Conservation (phyloP, 2,329 filamentous ascomycete genomes). For the Rachicladosporium sp. region DNA sequence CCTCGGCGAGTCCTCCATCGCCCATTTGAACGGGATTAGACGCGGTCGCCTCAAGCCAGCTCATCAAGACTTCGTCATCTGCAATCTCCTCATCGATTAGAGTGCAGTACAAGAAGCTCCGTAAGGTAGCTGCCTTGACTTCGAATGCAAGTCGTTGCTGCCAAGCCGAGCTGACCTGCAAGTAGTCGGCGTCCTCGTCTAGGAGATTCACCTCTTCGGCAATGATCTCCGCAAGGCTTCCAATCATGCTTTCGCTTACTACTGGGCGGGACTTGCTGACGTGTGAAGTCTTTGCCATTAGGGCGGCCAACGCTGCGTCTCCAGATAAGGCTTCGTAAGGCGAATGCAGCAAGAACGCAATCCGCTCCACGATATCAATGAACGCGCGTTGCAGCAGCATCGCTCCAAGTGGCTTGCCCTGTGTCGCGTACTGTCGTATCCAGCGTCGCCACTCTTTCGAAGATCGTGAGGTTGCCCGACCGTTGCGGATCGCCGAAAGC, state of each 20-base stretch:
- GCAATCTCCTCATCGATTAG: slow-evolving; percentile 70
- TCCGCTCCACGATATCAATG: slow-evolving; percentile 58
- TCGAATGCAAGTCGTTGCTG: slow-evolving; percentile 79
- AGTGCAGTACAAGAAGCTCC: slow-evolving; percentile 75
- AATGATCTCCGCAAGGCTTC: slow-evolving; percentile 57
- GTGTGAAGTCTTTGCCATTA: slow-evolving; percentile 23
- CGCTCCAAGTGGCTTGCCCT: slow-evolving; percentile 71
- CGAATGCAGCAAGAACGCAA: slow-evolving; percentile 15
- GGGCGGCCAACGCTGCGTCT: slow-evolving; percentile 12
- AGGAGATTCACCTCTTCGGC: slow-evolving; percentile 74
- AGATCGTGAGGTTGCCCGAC: slow-evolving; percentile 50
- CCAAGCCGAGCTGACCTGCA: slow-evolving; percentile 71
- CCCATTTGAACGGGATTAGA: slow-evolving; percentile 71
- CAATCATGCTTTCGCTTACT: slow-evolving; percentile 41
- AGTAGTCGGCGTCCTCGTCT: slow-evolving; percentile 81
- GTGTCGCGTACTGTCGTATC: slow-evolving; percentile 66
- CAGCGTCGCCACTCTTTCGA: slow-evolving; percentile 82
- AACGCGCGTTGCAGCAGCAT: slow-evolving; percentile 86
- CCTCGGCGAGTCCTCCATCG: slow-evolving; percentile 62
- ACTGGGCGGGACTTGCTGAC: slow-evolving; percentile 5
- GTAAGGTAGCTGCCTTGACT: slow-evolving; percentile 70
- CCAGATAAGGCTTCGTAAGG: slow-evolving; percentile 9
- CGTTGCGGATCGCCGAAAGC: slow-evolving; percentile 79
- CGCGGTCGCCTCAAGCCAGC: slow-evolving; percentile 76
- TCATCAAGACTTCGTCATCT: slow-evolving; percentile 64